Evolutionary conservation across 2,329 filamentous ascomycete genomes (phyloP).

Genomic region (Penicillium thymicola): DNA sequence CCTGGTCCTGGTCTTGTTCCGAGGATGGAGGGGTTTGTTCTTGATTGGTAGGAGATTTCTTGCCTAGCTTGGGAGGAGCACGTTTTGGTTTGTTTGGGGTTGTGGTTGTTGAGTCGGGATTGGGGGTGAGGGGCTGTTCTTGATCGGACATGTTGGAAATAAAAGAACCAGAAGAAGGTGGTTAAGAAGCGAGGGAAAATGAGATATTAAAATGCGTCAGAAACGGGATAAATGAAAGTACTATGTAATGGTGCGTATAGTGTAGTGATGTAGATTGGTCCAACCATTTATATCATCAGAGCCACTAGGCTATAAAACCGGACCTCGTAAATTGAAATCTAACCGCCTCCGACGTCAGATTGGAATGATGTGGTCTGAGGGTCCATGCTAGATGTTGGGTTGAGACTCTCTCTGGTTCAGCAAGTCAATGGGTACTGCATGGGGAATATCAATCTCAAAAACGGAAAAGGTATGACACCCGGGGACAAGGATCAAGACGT

Average conservation of each 20-base stretch:
- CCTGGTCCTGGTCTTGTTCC: slow-evolving; percentile 20
- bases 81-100: slow-evolving; percentile 28
- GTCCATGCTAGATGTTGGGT: not conserved
- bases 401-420: too few species aligned
- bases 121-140: slow-evolving; percentile 19
- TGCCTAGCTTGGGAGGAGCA: slow-evolving; percentile 31
- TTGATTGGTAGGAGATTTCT: slow-evolving; percentile 27
- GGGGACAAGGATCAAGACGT: slow-evolving; percentile 7
- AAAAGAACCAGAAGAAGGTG: slow-evolving; percentile 14
- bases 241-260: slow-evolving; percentile 14
- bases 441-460: too few species aligned
- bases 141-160: slow-evolving; percentile 32
- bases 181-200: slow-evolving; percentile 10
- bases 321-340: not conserved
- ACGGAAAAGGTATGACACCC: slow-evolving; percentile 15
- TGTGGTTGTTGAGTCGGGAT: slow-evolving; percentile 15
- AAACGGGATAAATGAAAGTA: not conserved
- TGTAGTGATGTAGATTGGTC: slow-evolving; percentile 17
- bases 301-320: slow-evolving; percentile 15
- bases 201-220: slow-evolving; percentile 24
- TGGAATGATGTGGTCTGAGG: not conserved
- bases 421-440: not conserved
- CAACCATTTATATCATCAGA: slow-evolving; percentile 19
- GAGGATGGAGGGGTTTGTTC: slow-evolving; percentile 26
- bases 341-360: slow-evolving; percentile 30